These are phyloP conservation scores for Discostella stelligeroides DNA, from an alignment of 108 stramenopile species.

Conservation along the genomic window DNA sequence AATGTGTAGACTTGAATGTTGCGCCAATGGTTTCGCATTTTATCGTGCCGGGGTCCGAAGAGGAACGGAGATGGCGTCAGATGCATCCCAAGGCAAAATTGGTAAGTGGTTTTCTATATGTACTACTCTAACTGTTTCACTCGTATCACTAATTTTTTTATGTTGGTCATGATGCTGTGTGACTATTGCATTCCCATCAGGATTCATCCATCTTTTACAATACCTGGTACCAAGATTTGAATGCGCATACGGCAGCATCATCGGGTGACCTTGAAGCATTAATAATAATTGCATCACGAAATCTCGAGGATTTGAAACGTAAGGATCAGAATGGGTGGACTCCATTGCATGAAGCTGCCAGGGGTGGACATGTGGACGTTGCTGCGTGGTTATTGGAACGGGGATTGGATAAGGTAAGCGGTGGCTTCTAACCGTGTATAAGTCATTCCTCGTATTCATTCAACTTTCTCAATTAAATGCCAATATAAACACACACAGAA, in stretches of 20 bases:
- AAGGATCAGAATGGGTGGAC: slow-evolving; percentile 88
- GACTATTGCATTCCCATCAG: slow-evolving; percentile 1
- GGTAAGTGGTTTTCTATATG: too few species aligned
- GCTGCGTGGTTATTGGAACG: slow-evolving; percentile 67
- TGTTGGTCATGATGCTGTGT: too few species aligned
- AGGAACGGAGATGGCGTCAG: slow-evolving; percentile 35
- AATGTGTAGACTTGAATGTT: slow-evolving; percentile 37
- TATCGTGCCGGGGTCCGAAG: slow-evolving; percentile 33
- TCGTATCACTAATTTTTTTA: too few species aligned
- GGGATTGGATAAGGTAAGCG: slow-evolving; percentile 61
- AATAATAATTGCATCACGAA: slow-evolving; percentile 45
- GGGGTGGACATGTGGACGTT: slow-evolving; percentile 77
- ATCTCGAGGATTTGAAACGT: slow-evolving; percentile 53
- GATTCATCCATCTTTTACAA: slow-evolving; percentile 3
- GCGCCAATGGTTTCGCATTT: slow-evolving; percentile 18
- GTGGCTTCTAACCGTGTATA: too few species aligned
- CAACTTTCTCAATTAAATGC: background rate
- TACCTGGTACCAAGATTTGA: slow-evolving; percentile 23
- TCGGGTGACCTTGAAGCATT: slow-evolving; percentile 54
- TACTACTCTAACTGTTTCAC: too few species aligned
- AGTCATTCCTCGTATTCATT: background rate
- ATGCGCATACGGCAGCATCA: slow-evolving; percentile 60
- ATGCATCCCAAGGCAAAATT: slow-evolving; percentile 36
- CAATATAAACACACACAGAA: slow-evolving; percentile 50
- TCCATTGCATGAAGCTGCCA: slow-evolving; percentile 79